Conservation (phyloP, 805 yeast genomes). For the Helenozyma rhizophorensis region DNA sequence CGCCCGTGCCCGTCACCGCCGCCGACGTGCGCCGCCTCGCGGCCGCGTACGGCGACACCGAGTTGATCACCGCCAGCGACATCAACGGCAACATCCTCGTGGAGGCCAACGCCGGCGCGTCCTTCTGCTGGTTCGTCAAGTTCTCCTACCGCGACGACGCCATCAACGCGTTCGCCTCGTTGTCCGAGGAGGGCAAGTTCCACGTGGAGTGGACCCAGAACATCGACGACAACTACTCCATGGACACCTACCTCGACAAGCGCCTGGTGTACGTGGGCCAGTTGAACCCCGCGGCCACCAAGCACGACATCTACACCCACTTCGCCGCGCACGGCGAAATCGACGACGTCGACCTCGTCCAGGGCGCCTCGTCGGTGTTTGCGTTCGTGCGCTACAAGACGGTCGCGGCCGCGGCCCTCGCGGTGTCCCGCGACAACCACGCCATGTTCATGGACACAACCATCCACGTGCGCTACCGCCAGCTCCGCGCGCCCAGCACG, state of each 20-base stretch:
- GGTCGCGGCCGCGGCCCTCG: constrained; percentile 77
- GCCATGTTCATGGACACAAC: constrained; percentile 67
- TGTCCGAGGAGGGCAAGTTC: constrained; percentile 52
- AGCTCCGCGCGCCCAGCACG: constrained; percentile 29
- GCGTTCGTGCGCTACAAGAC: constrained; percentile 67
- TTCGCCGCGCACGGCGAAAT: constrained; percentile 69
- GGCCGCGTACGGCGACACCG: constrained; percentile 68
- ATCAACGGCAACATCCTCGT: constrained; percentile 24
- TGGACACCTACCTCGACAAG: constrained; percentile 46
- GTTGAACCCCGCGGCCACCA: constrained; percentile 50
- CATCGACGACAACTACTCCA: constrained; percentile 42
- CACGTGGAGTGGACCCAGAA: constrained; percentile 85
- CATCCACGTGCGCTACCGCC: constrained; percentile 82
- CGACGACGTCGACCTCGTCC: constrained; percentile 50
- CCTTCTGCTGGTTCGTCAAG: constrained; percentile 64
- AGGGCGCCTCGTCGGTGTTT: constrained; percentile 49
- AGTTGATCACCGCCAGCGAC: constrained; percentile 49
- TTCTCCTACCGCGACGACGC: constrained; percentile 85
- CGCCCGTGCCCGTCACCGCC: constrained; percentile 18
- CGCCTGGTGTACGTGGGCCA: constrained; percentile 79
- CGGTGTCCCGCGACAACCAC: constrained; percentile 83
- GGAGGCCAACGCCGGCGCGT: constrained; percentile 10
- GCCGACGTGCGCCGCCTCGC: constrained; percentile 41
- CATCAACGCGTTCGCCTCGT: constrained; percentile 72
- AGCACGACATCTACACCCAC: constrained; percentile 51